Evolutionary conservation across 345 rosid genomes (phyloP), one percentile per base, ranked within the genome.

Genomic region (Dimocarpus longan): DNA sequence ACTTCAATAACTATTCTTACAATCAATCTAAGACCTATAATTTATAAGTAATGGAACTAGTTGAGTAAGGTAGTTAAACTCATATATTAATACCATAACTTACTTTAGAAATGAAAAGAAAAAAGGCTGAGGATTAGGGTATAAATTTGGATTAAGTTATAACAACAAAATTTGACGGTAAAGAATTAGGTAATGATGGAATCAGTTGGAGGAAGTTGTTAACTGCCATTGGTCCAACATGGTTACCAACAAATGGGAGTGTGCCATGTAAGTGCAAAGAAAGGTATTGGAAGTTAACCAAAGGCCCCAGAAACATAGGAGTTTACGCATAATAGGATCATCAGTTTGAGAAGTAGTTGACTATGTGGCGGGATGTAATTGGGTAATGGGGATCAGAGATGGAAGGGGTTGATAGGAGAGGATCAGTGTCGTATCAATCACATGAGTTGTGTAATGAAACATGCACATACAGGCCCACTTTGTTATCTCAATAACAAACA

Each of bases 401-500:
- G 40, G 18, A 42, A 54, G 4, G 37, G 5, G 5, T 22, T 70
- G 79, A 73, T 59, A 0, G 78, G 81, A 80, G 84, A 74, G 67
- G 85, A 82, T 74, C 62, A 82, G 72, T 78, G 78, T 75, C 80
- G 71, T 80, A 68, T 69, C 65, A 80, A 87, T 87, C 96, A 93
- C 95, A 89, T 91, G 95, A 73, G 82, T 57, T 87, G 95, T 80
- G 84, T 76, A 84, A 82, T 70, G 83, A 86, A 90, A 84, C 87
- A 76, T 86, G 80, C 90, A 88, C 90, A 88, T 64, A 68, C 79
- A 86, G 94, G 94, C 90, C 91, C 98, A 87, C 95, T 79, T 78
- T 91, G 98, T 88, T 87, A 56, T 79, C 88, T 78, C 78, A 81
- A 80, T 76, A 84, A 86, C 91, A 74, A 90, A 90, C 98, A 94